A percentile compares a stretch with the other conserved stretches of the same genome.
These are phyloP conservation scores for Trametes cubensis DNA, from an alignment of 768 basidiomycete species.

Conservation along the genomic window DNA sequence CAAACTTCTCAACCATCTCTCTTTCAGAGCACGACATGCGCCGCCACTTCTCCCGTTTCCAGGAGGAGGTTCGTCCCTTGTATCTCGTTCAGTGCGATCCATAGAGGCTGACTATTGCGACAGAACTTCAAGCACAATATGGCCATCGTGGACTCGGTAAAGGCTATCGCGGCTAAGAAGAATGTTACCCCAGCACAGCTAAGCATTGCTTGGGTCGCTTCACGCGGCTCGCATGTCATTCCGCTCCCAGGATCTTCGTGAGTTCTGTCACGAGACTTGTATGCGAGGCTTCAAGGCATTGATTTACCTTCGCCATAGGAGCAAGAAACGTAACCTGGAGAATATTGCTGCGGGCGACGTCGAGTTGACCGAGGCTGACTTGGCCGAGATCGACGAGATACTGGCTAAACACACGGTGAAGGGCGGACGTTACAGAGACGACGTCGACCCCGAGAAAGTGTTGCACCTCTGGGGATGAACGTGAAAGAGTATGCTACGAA, in stretches of 20 bases:
- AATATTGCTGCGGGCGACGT: slow-evolving; percentile 46
- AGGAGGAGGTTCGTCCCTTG: slow-evolving; percentile 18
- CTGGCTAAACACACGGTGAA: slow-evolving; percentile 40
- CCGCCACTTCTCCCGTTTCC: slow-evolving; percentile 25
- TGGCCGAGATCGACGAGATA: slow-evolving; percentile 42
- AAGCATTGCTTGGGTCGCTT: slow-evolving; percentile 38
- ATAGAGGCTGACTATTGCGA: background rate
- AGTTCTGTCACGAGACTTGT: background rate
- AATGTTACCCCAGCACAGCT: slow-evolving; percentile 45
- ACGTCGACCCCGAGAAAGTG: slow-evolving; percentile 15
- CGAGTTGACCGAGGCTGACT: slow-evolving; percentile 36
- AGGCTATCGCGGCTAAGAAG: slow-evolving; percentile 45
- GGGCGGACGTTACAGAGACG: slow-evolving; percentile 43
- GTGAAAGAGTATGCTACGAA: background rate
- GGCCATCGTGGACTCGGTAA: slow-evolving; percentile 44
- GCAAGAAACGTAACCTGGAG: slow-evolving; percentile 45
- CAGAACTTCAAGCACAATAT: slow-evolving; percentile 47
- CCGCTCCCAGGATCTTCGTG: slow-evolving; percentile 52
- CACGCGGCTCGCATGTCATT: slow-evolving; percentile 33
- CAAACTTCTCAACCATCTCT: background rate
- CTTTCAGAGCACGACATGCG: slow-evolving; percentile 23
- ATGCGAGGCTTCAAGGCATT: background rate
- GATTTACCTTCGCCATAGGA: slow-evolving; percentile 25
- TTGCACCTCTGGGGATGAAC: slow-evolving; percentile 40
- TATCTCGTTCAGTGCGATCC: background rate